Conservation (phyloP, 805 yeast genomes). For the Candida orba region DNA sequence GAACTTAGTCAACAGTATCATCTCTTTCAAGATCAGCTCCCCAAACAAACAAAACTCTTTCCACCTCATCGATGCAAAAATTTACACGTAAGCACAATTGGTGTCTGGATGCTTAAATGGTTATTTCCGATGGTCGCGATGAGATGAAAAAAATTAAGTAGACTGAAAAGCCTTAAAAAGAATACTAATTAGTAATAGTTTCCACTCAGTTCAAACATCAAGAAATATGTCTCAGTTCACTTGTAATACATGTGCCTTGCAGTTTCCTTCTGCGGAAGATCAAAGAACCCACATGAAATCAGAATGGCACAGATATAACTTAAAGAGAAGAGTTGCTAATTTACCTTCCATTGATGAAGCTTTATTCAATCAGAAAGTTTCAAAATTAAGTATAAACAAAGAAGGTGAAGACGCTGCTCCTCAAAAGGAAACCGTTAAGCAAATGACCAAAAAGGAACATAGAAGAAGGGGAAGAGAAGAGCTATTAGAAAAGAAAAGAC, state of each 20-base stretch:
- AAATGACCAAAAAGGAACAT: constrained; percentile 33
- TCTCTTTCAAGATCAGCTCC: not conserved
- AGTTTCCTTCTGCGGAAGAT: constrained; percentile 64
- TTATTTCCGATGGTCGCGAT: constrained; percentile 3
- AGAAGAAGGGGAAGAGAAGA: constrained; percentile 37
- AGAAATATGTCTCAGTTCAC: constrained; percentile 35
- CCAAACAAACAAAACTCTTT: not conserved
- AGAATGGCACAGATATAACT: constrained; percentile 96
- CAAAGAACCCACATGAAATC: constrained; percentile 93
- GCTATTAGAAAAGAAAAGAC: constrained; percentile 33
- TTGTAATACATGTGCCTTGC: constrained; percentile 83
- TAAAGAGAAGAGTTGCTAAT: constrained; percentile 88
- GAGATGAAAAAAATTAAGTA: constrained; percentile 3
- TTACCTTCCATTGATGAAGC: constrained; percentile 68
- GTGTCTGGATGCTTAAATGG: constrained; percentile 3
- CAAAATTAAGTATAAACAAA: constrained; percentile 20
- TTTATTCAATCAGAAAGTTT: constrained; percentile 63
- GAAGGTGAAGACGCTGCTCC: constrained; percentile 17
- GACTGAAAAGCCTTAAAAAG: not conserved
- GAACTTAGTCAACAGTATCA: constrained; percentile 3
- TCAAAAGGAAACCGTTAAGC: constrained; percentile 19
- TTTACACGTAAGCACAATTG: constrained; percentile 5
- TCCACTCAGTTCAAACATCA: too few relatives aligned
- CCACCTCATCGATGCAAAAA: not conserved
- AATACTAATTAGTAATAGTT: not conserved